Base-by-base conservation (phyloP, 1,284 basidiomycete species). In the Rugosomyces carneus region DNA sequence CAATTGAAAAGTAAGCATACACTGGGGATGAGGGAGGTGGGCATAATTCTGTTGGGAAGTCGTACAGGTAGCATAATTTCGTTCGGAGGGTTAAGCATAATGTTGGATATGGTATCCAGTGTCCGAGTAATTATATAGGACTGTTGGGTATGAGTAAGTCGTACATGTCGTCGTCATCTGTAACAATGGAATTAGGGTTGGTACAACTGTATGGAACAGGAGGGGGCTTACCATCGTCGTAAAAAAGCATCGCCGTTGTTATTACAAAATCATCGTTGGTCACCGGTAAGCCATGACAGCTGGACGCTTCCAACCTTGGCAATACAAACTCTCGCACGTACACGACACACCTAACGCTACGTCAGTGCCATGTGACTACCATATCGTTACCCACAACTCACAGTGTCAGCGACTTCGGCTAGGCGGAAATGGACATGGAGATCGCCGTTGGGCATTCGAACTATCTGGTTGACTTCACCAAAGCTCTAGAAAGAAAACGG, bases 361-460 rank as follows among this genome's bases (percentile, higher is more conserved):
- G 29, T 10, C 32, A 31, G n/a, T 40, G 40, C 36, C 40, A 43
- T 43, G 42, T 26, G 10, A 10, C 24, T 5, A 26, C 5, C 24
- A 26, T 10, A 46, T 40, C n/a, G 27, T 13, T 8, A 11, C 15
- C 29, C 10, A 20, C 27, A 23, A 66, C 78, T 35, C 58, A 87
- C 84, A 9, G 82, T 88, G 52, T 88, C 85, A 20, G 85, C 85
- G 13, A 88, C 85, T 48, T 88, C 84, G 41, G 78, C 71, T 48
- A 75, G 76, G 40, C 76, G 72, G 57, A 87, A 88, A 57, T 81
- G 77, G 41, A 88, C 71, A 56, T 84, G 78, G 19, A 88, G 64
- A 61, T 88, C 84, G 35, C 80, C 81, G 53, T 84, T 87, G 27
- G 80, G 79, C 70, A 81, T 76, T 45, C 84, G 71, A 31, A 70